Percentiles rank a stretch among this genome's conserved stretches.
Evolutionary conservation across 1,284 basidiomycete species (phyloP).

Genomic region (Taiwanofungus camphoratus): DNA sequence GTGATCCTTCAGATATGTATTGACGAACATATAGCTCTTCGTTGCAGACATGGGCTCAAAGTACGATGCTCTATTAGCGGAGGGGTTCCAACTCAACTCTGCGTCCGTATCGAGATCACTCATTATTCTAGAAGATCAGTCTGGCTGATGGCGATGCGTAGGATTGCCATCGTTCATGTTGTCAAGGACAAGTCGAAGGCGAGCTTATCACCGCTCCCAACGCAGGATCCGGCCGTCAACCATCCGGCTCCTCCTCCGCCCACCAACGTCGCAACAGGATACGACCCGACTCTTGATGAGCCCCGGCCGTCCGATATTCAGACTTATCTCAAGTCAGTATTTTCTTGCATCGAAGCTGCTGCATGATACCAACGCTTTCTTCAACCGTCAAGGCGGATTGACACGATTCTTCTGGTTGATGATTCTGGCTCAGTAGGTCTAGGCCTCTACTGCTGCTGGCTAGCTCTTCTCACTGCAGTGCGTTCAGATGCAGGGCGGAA

Average conservation of each 20-base stretch:
- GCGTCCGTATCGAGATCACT: neutral
- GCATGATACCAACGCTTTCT: neutral
- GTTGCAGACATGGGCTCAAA: neutral
- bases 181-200: neutral
- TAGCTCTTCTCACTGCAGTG: neutral
- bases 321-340: neutral
- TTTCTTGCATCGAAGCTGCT: neutral
- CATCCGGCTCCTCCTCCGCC: neutral
- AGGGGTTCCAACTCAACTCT: neutral
- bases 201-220: neutral
- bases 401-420: neutral
- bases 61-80: neutral
- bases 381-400: neutral
- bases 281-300: neutral
- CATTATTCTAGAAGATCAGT: too few species aligned
- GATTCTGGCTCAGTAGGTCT: neutral
- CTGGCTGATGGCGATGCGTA: too few species aligned
- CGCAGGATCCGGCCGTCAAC: neutral
- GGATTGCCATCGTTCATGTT: neutral
- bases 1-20: neutral
- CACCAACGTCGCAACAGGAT: neutral
- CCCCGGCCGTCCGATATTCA: neutral
- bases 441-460: neutral
- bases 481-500: neutral
- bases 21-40: neutral